A percentile compares a stretch with the other conserved stretches of the same genome.
Conservation (phyloP, 371 early-diverging fungal species). For the Mucor lusitanicus region DNA sequence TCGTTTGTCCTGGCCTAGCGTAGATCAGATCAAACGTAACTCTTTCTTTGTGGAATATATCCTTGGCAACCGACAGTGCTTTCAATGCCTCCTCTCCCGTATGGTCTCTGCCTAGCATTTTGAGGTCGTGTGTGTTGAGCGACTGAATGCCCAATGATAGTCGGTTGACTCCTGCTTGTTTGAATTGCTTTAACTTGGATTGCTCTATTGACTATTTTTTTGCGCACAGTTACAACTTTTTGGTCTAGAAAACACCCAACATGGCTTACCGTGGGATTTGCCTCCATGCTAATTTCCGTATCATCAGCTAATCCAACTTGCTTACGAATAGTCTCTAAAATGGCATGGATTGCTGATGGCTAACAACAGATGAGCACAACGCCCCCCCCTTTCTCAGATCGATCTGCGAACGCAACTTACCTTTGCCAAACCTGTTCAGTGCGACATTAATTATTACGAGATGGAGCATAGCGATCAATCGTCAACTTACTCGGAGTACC, state of each 20-base stretch:
- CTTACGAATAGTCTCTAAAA: conserved; percentile 45
- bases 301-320: conserved; percentile 34
- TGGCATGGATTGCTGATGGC: conserved; percentile 26
- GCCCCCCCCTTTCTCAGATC: too few relatives aligned
- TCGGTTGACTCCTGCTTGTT: conserved; percentile 73
- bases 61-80: conserved; percentile 56
- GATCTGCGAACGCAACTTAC: background rate
- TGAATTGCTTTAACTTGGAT: conserved; percentile 44
- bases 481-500: conserved; percentile 47
- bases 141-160: conserved; percentile 85
- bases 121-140: conserved; percentile 57
- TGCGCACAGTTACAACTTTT: background rate
- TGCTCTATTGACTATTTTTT: conserved; percentile 58
- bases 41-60: conserved; percentile 57
- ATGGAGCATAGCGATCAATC: background rate
- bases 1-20: conserved; percentile 75
- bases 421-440: conserved; percentile 18
- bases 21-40: conserved; percentile 90
- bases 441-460: background rate
- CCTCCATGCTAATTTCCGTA: conserved; percentile 68
- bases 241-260: background rate
- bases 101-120: conserved; percentile 66
- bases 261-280: conserved; percentile 66
- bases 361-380: background rate
- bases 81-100: conserved; percentile 58